These are phyloP conservation scores for Stemphylium lycopersici DNA, from an alignment of 2,329 filamentous ascomycete genomes.

Conservation along the genomic window DNA sequence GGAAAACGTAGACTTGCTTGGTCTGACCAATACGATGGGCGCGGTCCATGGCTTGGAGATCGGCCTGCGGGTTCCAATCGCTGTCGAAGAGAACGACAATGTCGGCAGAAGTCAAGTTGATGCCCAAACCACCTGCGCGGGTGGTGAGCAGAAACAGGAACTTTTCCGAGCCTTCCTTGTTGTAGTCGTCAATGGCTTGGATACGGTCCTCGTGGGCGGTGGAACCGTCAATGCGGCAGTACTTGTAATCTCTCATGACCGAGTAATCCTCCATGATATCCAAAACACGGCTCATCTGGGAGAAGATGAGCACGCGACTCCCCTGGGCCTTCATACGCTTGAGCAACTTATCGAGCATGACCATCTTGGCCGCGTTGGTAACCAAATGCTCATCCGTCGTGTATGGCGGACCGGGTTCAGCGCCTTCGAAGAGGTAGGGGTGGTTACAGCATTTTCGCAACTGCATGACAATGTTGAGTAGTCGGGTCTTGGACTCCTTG, in stretches of 20 bases:
- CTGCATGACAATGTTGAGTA: slow-evolving; percentile 99
- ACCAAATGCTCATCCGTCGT: slow-evolving; percentile 97
- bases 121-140: slow-evolving; percentile 91
- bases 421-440: slow-evolving; percentile 96
- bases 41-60: slow-evolving; percentile 98
- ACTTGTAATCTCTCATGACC: slow-evolving; percentile 91
- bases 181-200: slow-evolving; percentile 97
- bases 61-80: slow-evolving; percentile 98
- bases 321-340: slow-evolving; percentile 82
- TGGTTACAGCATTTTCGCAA: slow-evolving; percentile 99
- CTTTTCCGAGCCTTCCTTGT: slow-evolving; percentile 84
- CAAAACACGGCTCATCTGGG: slow-evolving; percentile 96
- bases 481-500: slow-evolving; percentile 93
- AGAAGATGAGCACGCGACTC: slow-evolving; percentile 97
- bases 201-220: slow-evolving; percentile 98
- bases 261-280: slow-evolving; percentile 99
- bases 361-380: slow-evolving; percentile 95
- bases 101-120: slow-evolving; percentile 93
- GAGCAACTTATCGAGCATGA: slow-evolving; percentile 90
- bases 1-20: slow-evolving; percentile 95
- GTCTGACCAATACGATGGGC: slow-evolving; percentile 98
- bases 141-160: slow-evolving; percentile 96
- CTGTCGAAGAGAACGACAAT: slow-evolving; percentile 97
- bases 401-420: slow-evolving; percentile 95
- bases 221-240: slow-evolving; percentile 95